These are phyloP conservation scores for Kockiozyma suomiensis DNA, from an alignment of 805 yeast genomes.

Conservation along the genomic window DNA sequence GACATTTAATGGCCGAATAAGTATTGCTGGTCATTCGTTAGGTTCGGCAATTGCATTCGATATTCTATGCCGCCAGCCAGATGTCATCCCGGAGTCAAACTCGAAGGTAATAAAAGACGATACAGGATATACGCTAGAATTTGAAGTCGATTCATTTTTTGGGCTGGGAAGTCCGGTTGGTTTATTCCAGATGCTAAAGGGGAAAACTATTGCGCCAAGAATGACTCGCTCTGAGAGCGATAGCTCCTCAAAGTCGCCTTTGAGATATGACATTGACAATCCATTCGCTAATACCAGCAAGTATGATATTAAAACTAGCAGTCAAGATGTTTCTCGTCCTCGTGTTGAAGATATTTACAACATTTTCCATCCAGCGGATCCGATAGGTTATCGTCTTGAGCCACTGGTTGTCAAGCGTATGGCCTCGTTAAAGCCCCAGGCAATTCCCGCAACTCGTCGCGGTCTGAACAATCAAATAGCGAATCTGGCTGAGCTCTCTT, in stretches of 20 bases:
- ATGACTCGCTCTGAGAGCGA: background rate
- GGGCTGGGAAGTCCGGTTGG: constrained; percentile 92
- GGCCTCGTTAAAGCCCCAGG: constrained; percentile 55
- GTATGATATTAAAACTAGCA: background rate
- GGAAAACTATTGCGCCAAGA: constrained; percentile 53
- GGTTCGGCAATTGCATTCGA: constrained; percentile 88
- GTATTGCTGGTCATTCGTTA: constrained; percentile 85
- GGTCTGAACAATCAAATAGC: constrained; percentile 46
- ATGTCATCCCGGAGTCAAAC: background rate
- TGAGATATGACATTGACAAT: constrained; percentile 22
- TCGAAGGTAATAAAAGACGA: background rate
- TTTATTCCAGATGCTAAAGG: constrained; percentile 72
- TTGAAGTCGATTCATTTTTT: constrained; percentile 73
- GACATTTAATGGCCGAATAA: constrained; percentile 74
- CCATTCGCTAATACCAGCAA: constrained; percentile 12
- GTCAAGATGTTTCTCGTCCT: constrained; percentile 44
- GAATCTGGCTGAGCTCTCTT: constrained; percentile 47
- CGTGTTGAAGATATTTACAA: constrained; percentile 69
- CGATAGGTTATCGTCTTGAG: constrained; percentile 86
- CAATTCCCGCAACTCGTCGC: constrained; percentile 56
- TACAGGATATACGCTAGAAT: constrained; percentile 49
- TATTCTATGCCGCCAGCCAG: constrained; percentile 57
- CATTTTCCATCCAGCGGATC: constrained; percentile 87
- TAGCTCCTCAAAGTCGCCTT: constrained; percentile 13
- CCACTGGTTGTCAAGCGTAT: constrained; percentile 65